phyloP scores from a whole-genome alignment of 108 stramenopile species.

The Fragilariopsis cylindrus region DNA sequence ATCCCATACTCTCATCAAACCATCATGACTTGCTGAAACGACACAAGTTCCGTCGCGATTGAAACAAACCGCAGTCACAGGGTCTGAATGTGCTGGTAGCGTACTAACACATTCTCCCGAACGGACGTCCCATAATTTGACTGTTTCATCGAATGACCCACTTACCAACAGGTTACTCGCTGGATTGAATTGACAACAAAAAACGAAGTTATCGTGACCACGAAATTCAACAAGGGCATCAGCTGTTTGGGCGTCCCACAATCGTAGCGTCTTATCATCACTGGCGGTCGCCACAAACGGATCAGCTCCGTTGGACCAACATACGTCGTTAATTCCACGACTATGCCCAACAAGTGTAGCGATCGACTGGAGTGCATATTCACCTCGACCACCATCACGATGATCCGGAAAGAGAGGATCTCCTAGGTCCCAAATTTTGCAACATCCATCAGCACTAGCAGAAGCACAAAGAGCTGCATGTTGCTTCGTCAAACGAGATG shows the following conservation, averaged over 20 bases:
- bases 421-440: constrained; percentile 75
- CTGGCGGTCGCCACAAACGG: constrained; percentile 84
- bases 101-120: constrained; percentile 89
- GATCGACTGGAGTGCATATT: constrained; percentile 31
- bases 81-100: constrained; percentile 94
- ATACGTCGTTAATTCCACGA: constrained; percentile 84
- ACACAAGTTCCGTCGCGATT: constrained; percentile 89
- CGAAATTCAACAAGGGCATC: constrained; percentile 85
- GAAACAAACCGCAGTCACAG: constrained; percentile 91
- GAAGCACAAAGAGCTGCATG: constrained; percentile 60
- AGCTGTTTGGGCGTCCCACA: constrained; percentile 85
- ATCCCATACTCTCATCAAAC: constrained; percentile 95
- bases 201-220: constrained; percentile 92
- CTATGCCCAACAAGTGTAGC: constrained; percentile 63
- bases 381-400: neutral
- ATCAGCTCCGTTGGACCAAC: constrained; percentile 65
- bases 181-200: constrained; percentile 82
- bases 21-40: constrained; percentile 86
- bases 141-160: constrained; percentile 93
- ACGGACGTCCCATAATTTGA: constrained; percentile 95
- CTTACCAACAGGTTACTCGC: constrained; percentile 73
- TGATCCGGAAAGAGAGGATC: constrained; percentile 10
- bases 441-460: constrained; percentile 76
- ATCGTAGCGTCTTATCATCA: constrained; percentile 89
- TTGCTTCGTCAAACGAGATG: constrained; percentile 39